Base-by-base conservation (phyloP, 2,329 filamentous ascomycete species). In the Curvularia lunata region DNA sequence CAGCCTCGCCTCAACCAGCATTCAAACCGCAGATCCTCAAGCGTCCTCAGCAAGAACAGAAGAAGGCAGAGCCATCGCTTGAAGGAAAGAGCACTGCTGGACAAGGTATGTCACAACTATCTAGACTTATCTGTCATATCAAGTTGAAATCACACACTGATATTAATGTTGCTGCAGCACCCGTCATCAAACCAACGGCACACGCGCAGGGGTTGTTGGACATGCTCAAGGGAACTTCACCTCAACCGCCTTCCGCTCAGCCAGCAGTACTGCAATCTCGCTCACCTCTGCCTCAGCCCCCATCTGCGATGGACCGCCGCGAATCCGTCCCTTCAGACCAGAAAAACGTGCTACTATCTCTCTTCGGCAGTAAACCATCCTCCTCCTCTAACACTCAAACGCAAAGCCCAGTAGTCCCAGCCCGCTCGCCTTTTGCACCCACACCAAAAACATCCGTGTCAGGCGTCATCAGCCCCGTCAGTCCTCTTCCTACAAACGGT, bases 1-100 rank as follows among this genome's bases (percentile, higher is more conserved):
- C 66, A 19, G 50, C 56, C 5, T 60, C 61, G 43, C 53, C 64
- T 16, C 62, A 63, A 18, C 58, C 63, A 5, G 54, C 62, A 1
- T 77, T 76, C 63, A 71, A 76, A 28, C 74, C 75, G 9, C 70
- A 76, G 47, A 75, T 77, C 41, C 52, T 78, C 19, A 73, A 73
- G 54, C 69, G 75, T 12, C 72, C 73, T 6, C 73, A 74, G 42
- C 70, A 65, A 7, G 49, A 59, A 3, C 69, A 66, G 21, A 63
- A 63, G 34, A 48, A 53, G 13, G 10, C 48, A 18, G 37, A 50
- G 25, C 9, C 13, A 18, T 37, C 25, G 25, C 23, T 23, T 8
- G 38, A 28, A 10, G 50, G 32, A 5, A 46, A 47, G 32, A 47
- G 18, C 23, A 18, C 38, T 4, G n/a, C 23, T 27, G 51, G 23